phyloP scores from a whole-genome alignment of 345 rosid species.

The Toxicodendron radicans region DNA sequence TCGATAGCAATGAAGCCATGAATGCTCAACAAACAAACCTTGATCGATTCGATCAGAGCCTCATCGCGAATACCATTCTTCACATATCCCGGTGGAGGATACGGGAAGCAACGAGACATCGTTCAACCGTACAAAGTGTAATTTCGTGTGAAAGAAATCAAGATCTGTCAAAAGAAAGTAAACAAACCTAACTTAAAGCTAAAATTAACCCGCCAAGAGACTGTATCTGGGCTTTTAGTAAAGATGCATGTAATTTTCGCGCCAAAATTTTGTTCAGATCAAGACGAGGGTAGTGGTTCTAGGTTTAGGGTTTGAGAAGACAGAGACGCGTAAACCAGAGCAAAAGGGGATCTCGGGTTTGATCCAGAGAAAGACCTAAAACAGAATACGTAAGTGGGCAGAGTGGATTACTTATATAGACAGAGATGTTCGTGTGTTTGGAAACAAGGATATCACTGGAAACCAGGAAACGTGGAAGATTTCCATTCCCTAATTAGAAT shows the following conservation, averaged over 20 bases:
- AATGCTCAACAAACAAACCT: conserved; percentile 36
- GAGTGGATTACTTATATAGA: conserved; percentile 13
- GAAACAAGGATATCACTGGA: neutral
- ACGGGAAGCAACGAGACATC: conserved; percentile 42
- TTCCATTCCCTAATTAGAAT: neutral
- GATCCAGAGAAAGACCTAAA: neutral
- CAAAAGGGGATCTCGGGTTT: neutral
- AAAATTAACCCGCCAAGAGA: neutral
- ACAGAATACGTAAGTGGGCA: too few relatives aligned
- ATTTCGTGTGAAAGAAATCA: neutral
- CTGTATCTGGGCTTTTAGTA: neutral
- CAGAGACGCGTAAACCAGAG: neutral
- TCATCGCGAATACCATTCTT: conserved; percentile 38
- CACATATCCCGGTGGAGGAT: conserved; percentile 38
- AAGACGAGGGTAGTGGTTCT: neutral
- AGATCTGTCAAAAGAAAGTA: neutral
- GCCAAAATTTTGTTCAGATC: neutral
- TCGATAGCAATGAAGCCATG: neutral
- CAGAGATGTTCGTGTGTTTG: conserved; percentile 12
- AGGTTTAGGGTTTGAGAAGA: neutral
- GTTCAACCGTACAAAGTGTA: neutral
- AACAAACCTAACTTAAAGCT: conserved; percentile 9
- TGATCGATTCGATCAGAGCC: conserved; percentile 42
- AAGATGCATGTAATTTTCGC: conserved; percentile 1
- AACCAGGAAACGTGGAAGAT: conserved; percentile 7